Conservation (phyloP, 768 basidiomycete species). For the Russula abietina region DNA sequence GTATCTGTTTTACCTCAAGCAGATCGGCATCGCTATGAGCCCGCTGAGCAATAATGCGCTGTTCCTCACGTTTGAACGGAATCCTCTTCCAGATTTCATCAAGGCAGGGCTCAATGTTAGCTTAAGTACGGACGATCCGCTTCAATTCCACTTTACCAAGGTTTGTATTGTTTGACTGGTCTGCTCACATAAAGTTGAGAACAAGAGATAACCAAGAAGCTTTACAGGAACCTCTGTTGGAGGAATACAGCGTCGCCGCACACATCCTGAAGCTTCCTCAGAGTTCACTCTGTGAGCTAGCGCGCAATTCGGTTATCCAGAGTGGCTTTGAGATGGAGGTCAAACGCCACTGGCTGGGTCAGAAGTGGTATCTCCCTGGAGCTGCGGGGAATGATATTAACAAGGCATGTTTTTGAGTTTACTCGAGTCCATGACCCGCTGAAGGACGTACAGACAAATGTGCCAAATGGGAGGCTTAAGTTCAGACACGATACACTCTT, state of each 20-base stretch:
- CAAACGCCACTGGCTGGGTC: slow-evolving; percentile 93
- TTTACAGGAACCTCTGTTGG: slow-evolving; percentile 79
- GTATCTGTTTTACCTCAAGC: slow-evolving; percentile 96
- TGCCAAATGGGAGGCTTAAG: slow-evolving; percentile 84
- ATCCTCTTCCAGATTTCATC: slow-evolving; percentile 96
- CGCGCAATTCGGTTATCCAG: slow-evolving; percentile 95
- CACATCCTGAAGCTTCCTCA: slow-evolving; percentile 97
- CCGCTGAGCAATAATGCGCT: slow-evolving; percentile 97
- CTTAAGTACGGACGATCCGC: slow-evolving; percentile 89
- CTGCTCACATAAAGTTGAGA: not conserved
- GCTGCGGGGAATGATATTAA: slow-evolving; percentile 93
- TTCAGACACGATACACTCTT: slow-evolving; percentile 87
- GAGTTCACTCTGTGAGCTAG: slow-evolving; percentile 90
- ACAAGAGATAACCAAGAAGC: not conserved
- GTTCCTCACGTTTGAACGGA: slow-evolving; percentile 94
- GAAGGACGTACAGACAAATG: slow-evolving; percentile 68
- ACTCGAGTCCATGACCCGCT: not conserved
- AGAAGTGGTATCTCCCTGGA: slow-evolving; percentile 89
- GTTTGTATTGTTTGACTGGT: slow-evolving; percentile 35
- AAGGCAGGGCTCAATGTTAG: slow-evolving; percentile 93
- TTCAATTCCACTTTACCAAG: slow-evolving; percentile 99
- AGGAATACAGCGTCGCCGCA: slow-evolving; percentile 97
- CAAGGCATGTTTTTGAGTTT: slow-evolving; percentile 51
- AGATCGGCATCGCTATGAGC: slow-evolving; percentile 98
- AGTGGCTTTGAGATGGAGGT: slow-evolving; percentile 98